These are phyloP conservation scores for Phytophthora quininea DNA, from an alignment of 352 stramenopile species.

Conservation along the genomic window DNA sequence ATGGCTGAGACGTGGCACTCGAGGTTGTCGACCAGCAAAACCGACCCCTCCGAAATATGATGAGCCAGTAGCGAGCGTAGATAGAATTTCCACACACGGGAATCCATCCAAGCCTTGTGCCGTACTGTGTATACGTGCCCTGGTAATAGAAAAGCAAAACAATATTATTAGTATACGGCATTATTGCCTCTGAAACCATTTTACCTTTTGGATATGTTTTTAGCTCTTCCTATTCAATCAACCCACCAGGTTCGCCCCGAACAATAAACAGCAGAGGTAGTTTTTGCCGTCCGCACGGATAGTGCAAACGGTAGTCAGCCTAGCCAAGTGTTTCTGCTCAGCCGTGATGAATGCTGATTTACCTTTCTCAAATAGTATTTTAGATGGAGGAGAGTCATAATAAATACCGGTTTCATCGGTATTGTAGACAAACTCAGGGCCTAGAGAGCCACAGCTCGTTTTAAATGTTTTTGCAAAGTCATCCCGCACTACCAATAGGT, in stretches of 20 bases:
- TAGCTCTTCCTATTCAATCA: neutral
- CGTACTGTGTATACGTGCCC: neutral
- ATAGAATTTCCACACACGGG: neutral
- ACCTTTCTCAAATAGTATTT: neutral
- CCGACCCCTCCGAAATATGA: neutral
- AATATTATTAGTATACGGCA: neutral
- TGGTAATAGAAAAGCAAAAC: neutral
- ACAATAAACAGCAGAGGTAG: conserved; percentile 1
- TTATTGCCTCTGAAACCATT: neutral
- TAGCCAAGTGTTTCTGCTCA: neutral
- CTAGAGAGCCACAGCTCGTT: too few species aligned
- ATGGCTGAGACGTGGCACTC: neutral
- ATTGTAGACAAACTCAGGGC: too few species aligned
- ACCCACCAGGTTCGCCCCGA: neutral
- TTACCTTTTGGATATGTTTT: neutral
- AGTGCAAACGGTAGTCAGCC: neutral
- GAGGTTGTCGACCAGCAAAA: neutral
- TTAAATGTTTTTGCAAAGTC: too few species aligned
- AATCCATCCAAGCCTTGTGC: conserved; percentile 1
- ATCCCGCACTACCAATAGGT: too few species aligned
- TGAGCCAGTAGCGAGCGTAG: neutral
- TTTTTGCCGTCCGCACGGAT: conserved; percentile 2
- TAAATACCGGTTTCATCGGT: conserved; percentile 10
- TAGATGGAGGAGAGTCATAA: conserved; percentile 1
- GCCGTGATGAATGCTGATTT: neutral